Conservation (phyloP, 495 filamentous ascomycete species). For the Margaritispora aquatica region DNA sequence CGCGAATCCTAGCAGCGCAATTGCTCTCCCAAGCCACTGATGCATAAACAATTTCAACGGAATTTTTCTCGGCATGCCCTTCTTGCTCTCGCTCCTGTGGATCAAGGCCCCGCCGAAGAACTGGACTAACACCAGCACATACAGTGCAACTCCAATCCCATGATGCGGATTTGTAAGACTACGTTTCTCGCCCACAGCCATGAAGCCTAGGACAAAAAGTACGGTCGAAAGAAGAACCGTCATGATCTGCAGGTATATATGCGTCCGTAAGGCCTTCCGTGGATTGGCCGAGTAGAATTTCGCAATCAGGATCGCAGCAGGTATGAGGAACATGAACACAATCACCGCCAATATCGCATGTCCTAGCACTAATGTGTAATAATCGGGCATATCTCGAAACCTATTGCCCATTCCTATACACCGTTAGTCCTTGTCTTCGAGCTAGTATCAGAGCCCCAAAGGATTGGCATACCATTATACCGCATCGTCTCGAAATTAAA, state of each 20-base stretch:
- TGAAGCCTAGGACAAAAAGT: slow-evolving; percentile 68
- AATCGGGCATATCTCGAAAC: slow-evolving; percentile 67
- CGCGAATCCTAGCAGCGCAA: slow-evolving; percentile 72
- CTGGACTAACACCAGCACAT: slow-evolving; percentile 77
- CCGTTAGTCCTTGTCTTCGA: background rate
- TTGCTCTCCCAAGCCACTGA: slow-evolving; percentile 74
- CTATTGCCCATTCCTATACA: slow-evolving; percentile 76
- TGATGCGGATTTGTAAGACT: slow-evolving; percentile 91
- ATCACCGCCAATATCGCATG: slow-evolving; percentile 85
- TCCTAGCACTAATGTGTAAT: slow-evolving; percentile 70
- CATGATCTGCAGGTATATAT: slow-evolving; percentile 83
- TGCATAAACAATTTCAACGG: slow-evolving; percentile 72
- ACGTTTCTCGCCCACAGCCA: slow-evolving; percentile 69
- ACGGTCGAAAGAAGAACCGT: slow-evolving; percentile 66
- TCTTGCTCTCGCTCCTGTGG: slow-evolving; percentile 54
- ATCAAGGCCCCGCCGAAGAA: slow-evolving; percentile 70
- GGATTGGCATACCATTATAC: slow-evolving; percentile 70
- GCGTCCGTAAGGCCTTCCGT: slow-evolving; percentile 63
- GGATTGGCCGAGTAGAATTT: slow-evolving; percentile 63
- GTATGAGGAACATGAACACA: slow-evolving; percentile 80
- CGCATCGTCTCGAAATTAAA: slow-evolving; percentile 90
- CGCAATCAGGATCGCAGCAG: slow-evolving; percentile 66
- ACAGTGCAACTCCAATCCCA: slow-evolving; percentile 88
- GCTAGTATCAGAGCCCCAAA: background rate
- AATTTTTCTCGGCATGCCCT: slow-evolving; percentile 34